Percentiles rank a stretch among this genome's conserved stretches.
phyloP scores from a whole-genome alignment of 306 rosid species.

The Hippophae gyantsensis region DNA sequence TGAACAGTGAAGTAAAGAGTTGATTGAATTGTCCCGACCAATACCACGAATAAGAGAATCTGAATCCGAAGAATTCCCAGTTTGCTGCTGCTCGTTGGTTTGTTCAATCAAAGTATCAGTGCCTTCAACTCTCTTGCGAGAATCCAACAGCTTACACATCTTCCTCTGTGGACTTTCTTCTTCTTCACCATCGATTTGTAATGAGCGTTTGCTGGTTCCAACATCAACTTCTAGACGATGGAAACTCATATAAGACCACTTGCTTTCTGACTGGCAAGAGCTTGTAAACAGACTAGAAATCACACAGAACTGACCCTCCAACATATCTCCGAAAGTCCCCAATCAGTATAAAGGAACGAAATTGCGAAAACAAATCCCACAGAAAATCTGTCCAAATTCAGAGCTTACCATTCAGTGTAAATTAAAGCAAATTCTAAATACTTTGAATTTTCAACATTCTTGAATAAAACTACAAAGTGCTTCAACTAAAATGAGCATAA shows the following conservation, averaged over 20 bases:
- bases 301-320: slow-evolving; percentile 63
- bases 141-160: slow-evolving; percentile 33
- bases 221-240: slow-evolving; percentile 39
- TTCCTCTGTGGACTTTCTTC: slow-evolving; percentile 34
- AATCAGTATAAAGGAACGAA: slow-evolving; percentile 15
- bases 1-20: slow-evolving; percentile 70
- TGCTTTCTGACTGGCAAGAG: slow-evolving; percentile 48
- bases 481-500: slow-evolving; percentile 11
- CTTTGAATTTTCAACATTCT: background rate
- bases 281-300: slow-evolving; percentile 62
- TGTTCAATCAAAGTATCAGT: slow-evolving; percentile 25
- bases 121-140: slow-evolving; percentile 24
- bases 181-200: slow-evolving; percentile 36
- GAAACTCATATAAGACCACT: slow-evolving; percentile 61
- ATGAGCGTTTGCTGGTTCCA: slow-evolving; percentile 45
- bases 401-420: slow-evolving; percentile 35
- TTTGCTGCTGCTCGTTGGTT: slow-evolving; percentile 23
- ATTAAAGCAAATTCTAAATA: slow-evolving; percentile 8
- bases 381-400: slow-evolving; percentile 25
- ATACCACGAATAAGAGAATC: slow-evolving; percentile 43
- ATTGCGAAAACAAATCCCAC: slow-evolving; percentile 16
- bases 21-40: slow-evolving; percentile 69
- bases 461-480: slow-evolving; percentile 13
- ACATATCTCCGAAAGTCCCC: slow-evolving; percentile 52
- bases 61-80: slow-evolving; percentile 49